Evolutionary conservation across 441 rosid genomes (phyloP).

Genomic region (Aleurites moluccanus): DNA sequence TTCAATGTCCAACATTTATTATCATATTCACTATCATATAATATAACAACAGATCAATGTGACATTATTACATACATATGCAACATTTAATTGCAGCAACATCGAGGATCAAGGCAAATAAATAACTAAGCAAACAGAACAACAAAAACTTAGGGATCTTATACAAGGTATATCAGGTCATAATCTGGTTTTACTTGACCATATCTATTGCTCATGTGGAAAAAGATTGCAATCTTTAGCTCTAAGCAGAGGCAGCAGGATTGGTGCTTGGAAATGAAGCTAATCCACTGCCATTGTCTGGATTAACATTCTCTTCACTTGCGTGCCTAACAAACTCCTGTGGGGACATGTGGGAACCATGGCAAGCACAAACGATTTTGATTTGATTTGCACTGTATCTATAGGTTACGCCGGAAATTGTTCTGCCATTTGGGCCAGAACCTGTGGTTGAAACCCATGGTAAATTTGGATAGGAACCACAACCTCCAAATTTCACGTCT

Average conservation of each 20-base stretch:
- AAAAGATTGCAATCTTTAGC: constrained; percentile 38
- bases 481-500: constrained; percentile 82
- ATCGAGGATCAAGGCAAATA: neutral
- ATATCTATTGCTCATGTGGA: neutral
- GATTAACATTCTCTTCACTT: constrained; percentile 56
- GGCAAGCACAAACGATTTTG: constrained; percentile 94
- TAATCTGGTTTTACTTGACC: constrained; percentile 14
- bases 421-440: constrained; percentile 76
- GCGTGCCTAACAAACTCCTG: constrained; percentile 93
- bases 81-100: constrained; percentile 24
- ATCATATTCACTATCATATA: no score
- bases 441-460: constrained; percentile 97
- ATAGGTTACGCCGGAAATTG: constrained; percentile 93
- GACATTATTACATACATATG: constrained; percentile 26
- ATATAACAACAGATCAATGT: no score
- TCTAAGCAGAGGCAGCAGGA: constrained; percentile 84
- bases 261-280: constrained; percentile 47
- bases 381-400: constrained; percentile 66
- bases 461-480: constrained; percentile 76
- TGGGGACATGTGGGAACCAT: constrained; percentile 82
- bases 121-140: neutral
- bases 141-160: constrained; percentile 13
- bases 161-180: constrained; percentile 18
- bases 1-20: no score
- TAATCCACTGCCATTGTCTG: constrained; percentile 49